Evolutionary conservation across 345 rosid species (phyloP).

Genomic region (Hibiscus tridactylites): DNA sequence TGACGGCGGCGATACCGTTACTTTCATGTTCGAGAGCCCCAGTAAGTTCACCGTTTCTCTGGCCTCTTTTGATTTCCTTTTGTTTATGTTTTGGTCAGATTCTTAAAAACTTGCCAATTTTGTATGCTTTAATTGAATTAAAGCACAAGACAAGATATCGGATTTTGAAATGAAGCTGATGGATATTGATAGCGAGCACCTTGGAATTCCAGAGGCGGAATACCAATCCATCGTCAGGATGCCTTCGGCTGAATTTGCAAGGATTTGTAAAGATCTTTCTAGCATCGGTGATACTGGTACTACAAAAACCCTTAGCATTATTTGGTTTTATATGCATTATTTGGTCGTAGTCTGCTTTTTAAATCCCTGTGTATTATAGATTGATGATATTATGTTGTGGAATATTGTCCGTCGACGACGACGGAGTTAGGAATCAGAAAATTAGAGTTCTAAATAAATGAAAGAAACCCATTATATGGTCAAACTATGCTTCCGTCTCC

Average conservation of each 20-base stretch:
- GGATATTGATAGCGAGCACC: slow-evolving; percentile 98
- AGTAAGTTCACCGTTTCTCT: slow-evolving; percentile 35
- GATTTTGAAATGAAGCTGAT: slow-evolving; percentile 98
- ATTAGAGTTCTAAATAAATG: no score
- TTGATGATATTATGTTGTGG: no score
- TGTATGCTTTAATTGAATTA: neutral
- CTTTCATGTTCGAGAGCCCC: slow-evolving; percentile 98
- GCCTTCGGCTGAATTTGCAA: slow-evolving; percentile 90
- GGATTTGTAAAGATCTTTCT: slow-evolving; percentile 85
- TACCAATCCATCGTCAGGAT: slow-evolving; percentile 89
- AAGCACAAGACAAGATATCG: slow-evolving; percentile 90
- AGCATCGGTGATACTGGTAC: slow-evolving; percentile 93
- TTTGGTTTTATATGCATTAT: neutral
- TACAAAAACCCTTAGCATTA: neutral
- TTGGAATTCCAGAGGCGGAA: slow-evolving; percentile 97
- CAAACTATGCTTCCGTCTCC: no score
- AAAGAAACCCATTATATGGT: no score
- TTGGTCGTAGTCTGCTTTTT: no score
- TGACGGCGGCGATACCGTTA: slow-evolving; percentile 93
- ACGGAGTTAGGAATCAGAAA: no score
- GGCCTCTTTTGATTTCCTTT: neutral
- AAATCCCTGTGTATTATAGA: no score
- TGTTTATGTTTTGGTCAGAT: neutral
- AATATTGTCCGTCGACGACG: no score
- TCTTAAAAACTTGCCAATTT: neutral